A percentile compares a stretch with the other conserved stretches of the same genome.
These are phyloP conservation scores for Termitomyces sp. DNA, from an alignment of 768 basidiomycete genomes.

Conservation along the genomic window DNA sequence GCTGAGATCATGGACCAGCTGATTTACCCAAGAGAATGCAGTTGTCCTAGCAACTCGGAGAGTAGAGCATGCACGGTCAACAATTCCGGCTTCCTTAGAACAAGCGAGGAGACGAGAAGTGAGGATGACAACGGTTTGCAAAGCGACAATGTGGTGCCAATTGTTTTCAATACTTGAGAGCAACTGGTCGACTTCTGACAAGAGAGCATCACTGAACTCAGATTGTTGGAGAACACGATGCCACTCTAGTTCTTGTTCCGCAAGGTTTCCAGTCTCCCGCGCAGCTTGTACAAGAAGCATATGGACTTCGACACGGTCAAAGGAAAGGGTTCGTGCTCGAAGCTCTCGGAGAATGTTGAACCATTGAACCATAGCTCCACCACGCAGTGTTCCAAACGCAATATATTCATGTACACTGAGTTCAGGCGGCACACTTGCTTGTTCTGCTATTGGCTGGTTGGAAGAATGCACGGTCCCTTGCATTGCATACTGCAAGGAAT, in stretches of 20 bases:
- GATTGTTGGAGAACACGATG: slow-evolving; percentile 29
- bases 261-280: slow-evolving; percentile 32
- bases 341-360: slow-evolving; percentile 44
- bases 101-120: slow-evolving; percentile 28
- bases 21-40: slow-evolving; percentile 3
- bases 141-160: slow-evolving; percentile 30
- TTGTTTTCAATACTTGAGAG: slow-evolving; percentile 30
- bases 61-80: slow-evolving; percentile 16
- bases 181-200: slow-evolving; percentile 28
- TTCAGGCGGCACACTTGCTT: slow-evolving; percentile 30
- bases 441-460: slow-evolving; percentile 38
- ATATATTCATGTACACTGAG: slow-evolving; percentile 40
- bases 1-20: background rate
- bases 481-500: slow-evolving; percentile 29
- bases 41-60: slow-evolving; percentile 16
- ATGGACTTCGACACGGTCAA: slow-evolving; percentile 34
- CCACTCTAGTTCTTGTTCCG: slow-evolving; percentile 22
- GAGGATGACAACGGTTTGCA: slow-evolving; percentile 28
- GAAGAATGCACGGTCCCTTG: slow-evolving; percentile 28
- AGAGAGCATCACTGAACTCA: slow-evolving; percentile 29
- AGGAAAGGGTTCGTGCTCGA: slow-evolving; percentile 29
- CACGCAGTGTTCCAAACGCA: slow-evolving; percentile 39
- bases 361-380: slow-evolving; percentile 42
- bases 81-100: slow-evolving; percentile 5
- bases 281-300: slow-evolving; percentile 36